Base-by-base conservation (phyloP, 768 basidiomycete genomes). In the Lyophyllum shimeji region DNA sequence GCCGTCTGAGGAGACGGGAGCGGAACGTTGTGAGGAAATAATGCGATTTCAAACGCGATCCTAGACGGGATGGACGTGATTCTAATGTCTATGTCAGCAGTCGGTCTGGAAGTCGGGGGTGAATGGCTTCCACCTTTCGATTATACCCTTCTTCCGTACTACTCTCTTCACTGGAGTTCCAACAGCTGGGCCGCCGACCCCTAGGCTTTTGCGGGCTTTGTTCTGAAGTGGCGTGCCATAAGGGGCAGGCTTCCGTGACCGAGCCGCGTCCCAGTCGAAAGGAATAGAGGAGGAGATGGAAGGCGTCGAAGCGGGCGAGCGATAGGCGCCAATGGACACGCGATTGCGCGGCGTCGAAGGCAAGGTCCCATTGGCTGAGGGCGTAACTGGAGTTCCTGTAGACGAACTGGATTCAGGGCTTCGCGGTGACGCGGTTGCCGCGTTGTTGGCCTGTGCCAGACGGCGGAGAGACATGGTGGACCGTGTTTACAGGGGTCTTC, bases 191-290 rank as follows among this genome's bases (percentile, higher is more conserved):
- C 15, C 15, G 34, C 64, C 65, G 3, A 53, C 69, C 53, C 69
- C 72, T 61, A 76, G 63, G 67, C 79, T 72, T 63, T 74, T 71
- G 59, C 77, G 78, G 40, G 73, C 72, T 66, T 79, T 82, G 49
- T 66, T 76, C 49, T 72, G 71, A 7, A 77, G 66, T 1, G 89
- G 89, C 0, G 85, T 84, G 2, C 75, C 76, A 76, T 88, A 93
- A 2, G 91, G 91, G 3, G 91, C 82, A 3, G 89, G 85, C 58
- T 77, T 78, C 48, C 81, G 76, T 0, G 82, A 78, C n/a, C 87
- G 78, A 12, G 85, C 92, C 0, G 92, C 91, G 27, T 89, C 87
- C 92, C 92, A 93, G 73, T 94, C 91, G 63, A 94, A 94, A 0
- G 91, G 88, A 8, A 79, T 70, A 7, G 87, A 86, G 1, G 88